Evolutionary conservation across 1,284 basidiomycete genomes (phyloP).

Genomic region (Ceratobasidium sp.): DNA sequence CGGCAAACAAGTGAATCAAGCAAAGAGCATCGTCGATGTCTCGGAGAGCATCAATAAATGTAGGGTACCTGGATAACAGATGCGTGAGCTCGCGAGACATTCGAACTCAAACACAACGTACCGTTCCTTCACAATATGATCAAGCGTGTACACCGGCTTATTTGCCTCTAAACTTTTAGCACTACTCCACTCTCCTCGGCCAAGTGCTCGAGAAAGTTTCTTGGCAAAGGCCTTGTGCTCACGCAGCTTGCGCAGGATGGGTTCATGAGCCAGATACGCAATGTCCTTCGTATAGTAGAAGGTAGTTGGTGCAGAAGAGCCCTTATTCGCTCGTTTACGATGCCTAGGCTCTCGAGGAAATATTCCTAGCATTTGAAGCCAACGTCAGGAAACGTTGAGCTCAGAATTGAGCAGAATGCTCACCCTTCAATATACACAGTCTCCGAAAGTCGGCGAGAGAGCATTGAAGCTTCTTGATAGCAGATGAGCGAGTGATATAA

Average conservation of each 20-base stretch:
- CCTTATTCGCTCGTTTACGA: slow-evolving; percentile 96
- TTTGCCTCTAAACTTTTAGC: slow-evolving; percentile 95
- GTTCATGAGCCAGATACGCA: slow-evolving; percentile 96
- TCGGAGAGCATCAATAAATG: slow-evolving; percentile 93
- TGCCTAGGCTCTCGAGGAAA: slow-evolving; percentile 95
- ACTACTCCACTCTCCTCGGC: slow-evolving; percentile 92
- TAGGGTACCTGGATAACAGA: slow-evolving; percentile 79
- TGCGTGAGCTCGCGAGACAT: not conserved
- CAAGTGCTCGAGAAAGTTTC: slow-evolving; percentile 93
- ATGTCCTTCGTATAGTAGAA: slow-evolving; percentile 99
- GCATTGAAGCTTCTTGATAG: slow-evolving; percentile 93
- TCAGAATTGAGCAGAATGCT: too few relatives aligned
- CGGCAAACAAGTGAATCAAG: slow-evolving; percentile 92
- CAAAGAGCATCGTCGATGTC: slow-evolving; percentile 98
- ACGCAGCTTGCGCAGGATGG: slow-evolving; percentile 92
- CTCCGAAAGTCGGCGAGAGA: slow-evolving; percentile 97
- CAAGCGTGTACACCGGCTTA: slow-evolving; percentile 87
- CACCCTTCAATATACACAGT: slow-evolving; percentile 97
- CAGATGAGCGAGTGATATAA: slow-evolving; percentile 90
- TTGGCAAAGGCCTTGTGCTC: slow-evolving; percentile 99
- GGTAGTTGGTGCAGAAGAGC: slow-evolving; percentile 94
- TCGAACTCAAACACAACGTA: slow-evolving; percentile 52
- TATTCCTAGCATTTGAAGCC: slow-evolving; percentile 70
- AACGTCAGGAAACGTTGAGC: slow-evolving; percentile 17
- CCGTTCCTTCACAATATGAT: slow-evolving; percentile 99